Evolutionary conservation across 2,329 filamentous ascomycete species (phyloP), one percentile per base, ranked within the genome.

Genomic region (Ceratocystis destructans): DNA sequence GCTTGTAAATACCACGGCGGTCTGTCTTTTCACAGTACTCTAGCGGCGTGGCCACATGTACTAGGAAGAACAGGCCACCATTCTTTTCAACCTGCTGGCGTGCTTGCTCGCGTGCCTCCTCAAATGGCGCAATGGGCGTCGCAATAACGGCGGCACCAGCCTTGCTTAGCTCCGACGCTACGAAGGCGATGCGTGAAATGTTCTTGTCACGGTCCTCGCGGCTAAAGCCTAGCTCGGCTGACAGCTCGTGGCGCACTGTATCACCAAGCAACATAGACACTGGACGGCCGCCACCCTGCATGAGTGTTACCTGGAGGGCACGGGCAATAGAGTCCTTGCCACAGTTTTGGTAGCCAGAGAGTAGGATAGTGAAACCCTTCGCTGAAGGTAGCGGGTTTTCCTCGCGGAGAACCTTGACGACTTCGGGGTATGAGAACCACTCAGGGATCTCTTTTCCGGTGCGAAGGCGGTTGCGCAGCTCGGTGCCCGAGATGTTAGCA

Each of bases 381-480:
- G 87, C 84, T 72, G 85, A 87, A 71, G 94, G 89, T 64, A 95
- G 86, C 62, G 93, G 94, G 81, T 97, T 94, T 71, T 93, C 96
- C 80, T 99, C 92, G 73, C 94, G 87, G 69, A 99, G 87, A 62
- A 97, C 94, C 77, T 86, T 87, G 78, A 99, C 94, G 72, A 99
- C 94, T 80, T 99, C 94, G 69, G 94, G 93, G 82, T 99, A 99
- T 41, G 94, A 97, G 84, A 99, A 99, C 94, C 94, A 99, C 78
- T 95, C 91, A 71, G 94, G 94, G 72, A 99, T 99, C 72, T 96
- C 90, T 72, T 89, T 89, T 72, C 94, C 94, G 69, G 88, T 95
- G 73, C 88, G 87, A 70, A 99, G 87, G 72, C 94, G 89, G 74
- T 88, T 85, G 74, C 94, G 92, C 73, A 99, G 89, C 81, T 99